These are phyloP conservation scores for Carex arenaria DNA, from an alignment of 202 grass and related monocot species.

Conservation along the genomic window DNA sequence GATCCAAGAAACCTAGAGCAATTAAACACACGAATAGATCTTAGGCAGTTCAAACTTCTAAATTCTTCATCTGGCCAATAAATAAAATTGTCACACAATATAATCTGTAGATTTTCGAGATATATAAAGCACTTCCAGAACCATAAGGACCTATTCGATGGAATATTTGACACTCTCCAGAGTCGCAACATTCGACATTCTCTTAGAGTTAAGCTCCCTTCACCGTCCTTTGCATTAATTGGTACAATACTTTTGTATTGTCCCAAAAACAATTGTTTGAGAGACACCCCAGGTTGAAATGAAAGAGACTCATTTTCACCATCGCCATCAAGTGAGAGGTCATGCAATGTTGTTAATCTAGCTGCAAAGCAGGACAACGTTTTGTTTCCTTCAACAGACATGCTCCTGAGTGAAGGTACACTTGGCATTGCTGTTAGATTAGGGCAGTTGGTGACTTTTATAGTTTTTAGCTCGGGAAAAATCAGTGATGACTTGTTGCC, in stretches of 20 bases:
- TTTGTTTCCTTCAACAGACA: neutral
- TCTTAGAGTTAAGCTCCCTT: neutral
- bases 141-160: no score
- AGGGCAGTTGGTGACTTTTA: neutral
- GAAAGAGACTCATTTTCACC: neutral
- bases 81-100: no score
- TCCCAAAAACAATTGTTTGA: neutral
- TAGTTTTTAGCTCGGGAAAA: neutral
- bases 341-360: neutral
- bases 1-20: no score
- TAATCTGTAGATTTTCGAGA: no score
- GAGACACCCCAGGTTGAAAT: neutral
- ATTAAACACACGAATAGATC: no score
- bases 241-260: neutral
- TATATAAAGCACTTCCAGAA: no score
- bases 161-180: no score
- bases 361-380: neutral
- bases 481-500: neutral
- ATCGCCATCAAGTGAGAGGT: neutral
- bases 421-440: slow-evolving; percentile 6
- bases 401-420: neutral
- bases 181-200: neutral
- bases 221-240: neutral
- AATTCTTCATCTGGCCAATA: no score
- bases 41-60: no score